phyloP scores from a whole-genome alignment of 176 grass and related monocot genomes.

The Carex littledalei region DNA sequence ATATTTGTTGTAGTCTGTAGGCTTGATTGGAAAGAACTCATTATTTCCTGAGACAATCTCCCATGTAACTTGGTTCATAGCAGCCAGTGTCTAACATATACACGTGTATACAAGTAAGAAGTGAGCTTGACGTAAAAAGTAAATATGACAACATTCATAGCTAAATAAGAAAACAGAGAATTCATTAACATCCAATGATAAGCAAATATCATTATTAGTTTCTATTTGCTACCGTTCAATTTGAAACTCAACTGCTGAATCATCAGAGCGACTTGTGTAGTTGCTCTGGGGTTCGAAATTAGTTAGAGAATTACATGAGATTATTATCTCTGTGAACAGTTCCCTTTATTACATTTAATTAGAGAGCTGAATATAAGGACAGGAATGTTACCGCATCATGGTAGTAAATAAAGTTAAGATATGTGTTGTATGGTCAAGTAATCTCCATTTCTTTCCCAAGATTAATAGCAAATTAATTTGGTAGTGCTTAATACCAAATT shows the following conservation, averaged over 20 bases:
- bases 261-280: neutral
- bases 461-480: too few relatives aligned
- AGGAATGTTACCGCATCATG: neutral
- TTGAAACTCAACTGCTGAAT: neutral
- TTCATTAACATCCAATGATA: neutral
- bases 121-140: neutral
- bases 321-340: neutral
- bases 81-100: slow-evolving; percentile 41
- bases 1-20: slow-evolving; percentile 40
- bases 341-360: neutral
- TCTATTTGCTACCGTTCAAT: neutral
- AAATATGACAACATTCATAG: neutral
- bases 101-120: neutral
- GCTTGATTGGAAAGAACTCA: slow-evolving; percentile 31
- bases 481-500: neutral
- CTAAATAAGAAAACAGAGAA: neutral
- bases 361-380: neutral
- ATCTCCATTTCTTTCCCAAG: neutral
- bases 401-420: neutral
- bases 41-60: slow-evolving; percentile 34
- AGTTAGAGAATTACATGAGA: neutral
- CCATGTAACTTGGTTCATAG: slow-evolving; percentile 39
- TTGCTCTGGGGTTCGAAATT: neutral
- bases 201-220: neutral
- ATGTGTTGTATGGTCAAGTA: neutral